Evolutionary conservation across 2,329 filamentous ascomycete genomes (phyloP), one percentile per base, ranked within the genome.

Genomic region (Stachybotrys echinatus): DNA sequence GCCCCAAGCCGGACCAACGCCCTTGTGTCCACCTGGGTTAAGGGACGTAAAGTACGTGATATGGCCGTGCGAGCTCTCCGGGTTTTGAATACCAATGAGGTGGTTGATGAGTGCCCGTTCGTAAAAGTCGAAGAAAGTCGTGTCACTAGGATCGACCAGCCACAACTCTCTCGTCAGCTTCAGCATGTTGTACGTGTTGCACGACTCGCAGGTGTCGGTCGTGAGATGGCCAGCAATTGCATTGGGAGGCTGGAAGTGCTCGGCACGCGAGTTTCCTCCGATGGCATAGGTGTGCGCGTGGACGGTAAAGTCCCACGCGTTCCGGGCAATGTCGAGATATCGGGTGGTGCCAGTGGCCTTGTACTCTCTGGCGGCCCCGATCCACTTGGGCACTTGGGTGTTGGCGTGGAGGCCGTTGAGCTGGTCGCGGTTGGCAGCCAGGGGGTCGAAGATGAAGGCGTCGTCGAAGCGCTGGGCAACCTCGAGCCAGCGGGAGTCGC

Each of bases 131-230:
- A 80, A 77, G 58, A 79, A 79, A 2, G 48, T 53, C 1, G 63
- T 59, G 18, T 62, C 63, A 1, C 54, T 60, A 0, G 74, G 74
- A 23, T 74, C 64, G 27, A 71, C 59, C 2, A 67, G 60, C 71
- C 72, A 80, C 5, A 80, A 65, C 49, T 79, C 75, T 1, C 75
- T 68, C 0, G 77, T 78, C 34, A 80, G 61, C 57, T 79, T 79
- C 43, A 80, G 72, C 77, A 80, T 80, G 55, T 80, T 80, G 58
- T 79, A 79, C 0, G 74, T 75, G 58, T 80, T 79, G 61, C 77
- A 80, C 2, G 69, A 69, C 60, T 80, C 77, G 42, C 68, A 71
- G 0, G 76, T 79, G 56, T 80, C 77, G 0, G 62, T 56, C 4
- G 60, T 61, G 12, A 80, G 62, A 47, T 69, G 73, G 3, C 55